Evolutionary conservation across 2,329 filamentous ascomycete genomes (phyloP).

Genomic region (Tolypocladium pustulatum): DNA sequence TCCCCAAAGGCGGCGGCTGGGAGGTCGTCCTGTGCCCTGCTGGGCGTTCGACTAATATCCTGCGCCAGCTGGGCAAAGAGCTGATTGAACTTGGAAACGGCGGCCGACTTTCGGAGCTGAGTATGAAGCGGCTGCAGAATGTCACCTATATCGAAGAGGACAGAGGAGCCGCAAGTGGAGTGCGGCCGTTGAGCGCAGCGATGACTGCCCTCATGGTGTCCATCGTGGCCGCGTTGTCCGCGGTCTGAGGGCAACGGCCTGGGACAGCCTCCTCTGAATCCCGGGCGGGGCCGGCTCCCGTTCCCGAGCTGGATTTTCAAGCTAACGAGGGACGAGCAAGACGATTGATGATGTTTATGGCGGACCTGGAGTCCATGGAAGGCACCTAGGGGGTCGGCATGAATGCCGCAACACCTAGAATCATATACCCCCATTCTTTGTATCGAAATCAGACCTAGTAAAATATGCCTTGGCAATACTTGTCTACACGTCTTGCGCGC

Average conservation of each 20-base stretch:
- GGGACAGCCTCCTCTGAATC: neutral
- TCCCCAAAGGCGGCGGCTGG: conserved; percentile 62
- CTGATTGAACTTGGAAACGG: conserved; percentile 34
- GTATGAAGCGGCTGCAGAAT: conserved; percentile 20
- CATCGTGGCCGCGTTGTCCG: neutral
- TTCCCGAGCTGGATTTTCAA: neutral
- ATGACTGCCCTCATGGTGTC: conserved; percentile 3
- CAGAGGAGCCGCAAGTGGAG: conserved; percentile 12
- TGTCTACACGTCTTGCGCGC: neutral
- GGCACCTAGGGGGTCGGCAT: neutral
- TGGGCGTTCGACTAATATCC: conserved; percentile 49
- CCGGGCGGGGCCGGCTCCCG: neutral
- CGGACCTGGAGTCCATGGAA: neutral
- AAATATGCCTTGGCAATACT: conserved; percentile 1
- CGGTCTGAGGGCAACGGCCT: neutral
- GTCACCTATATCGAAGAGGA: conserved; percentile 23
- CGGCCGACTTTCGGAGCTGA: conserved; percentile 23
- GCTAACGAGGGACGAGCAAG: neutral
- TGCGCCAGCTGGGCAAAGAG: conserved; percentile 39
- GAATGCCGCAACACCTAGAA: conserved; percentile 4
- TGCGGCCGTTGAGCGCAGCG: conserved; percentile 7
- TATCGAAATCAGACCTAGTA: neutral
- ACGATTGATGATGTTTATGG: neutral
- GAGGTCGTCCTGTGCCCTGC: conserved; percentile 68
- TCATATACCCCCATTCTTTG: conserved; percentile 3